Conservation (phyloP, 2,329 filamentous ascomycete genomes). For the Penicillium concentricum region DNA sequence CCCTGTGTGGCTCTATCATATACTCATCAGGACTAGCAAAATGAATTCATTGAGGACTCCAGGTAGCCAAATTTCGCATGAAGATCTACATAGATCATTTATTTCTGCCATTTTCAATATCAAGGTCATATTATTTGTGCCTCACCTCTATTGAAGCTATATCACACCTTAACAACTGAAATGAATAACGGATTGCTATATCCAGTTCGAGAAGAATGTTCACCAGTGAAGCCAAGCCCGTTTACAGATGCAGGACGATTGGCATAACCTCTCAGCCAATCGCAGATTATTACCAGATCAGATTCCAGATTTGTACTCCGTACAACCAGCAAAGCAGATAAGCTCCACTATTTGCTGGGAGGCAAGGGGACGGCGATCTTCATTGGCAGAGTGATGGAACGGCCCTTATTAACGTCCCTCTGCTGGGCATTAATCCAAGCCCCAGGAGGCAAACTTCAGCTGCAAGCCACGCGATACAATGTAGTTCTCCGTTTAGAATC, state of each 20-base stretch:
- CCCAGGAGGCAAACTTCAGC: not conserved
- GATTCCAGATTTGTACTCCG: not conserved
- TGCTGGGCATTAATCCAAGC: not conserved
- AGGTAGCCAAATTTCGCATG: not conserved
- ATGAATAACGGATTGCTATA: not conserved
- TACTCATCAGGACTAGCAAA: too few species aligned
- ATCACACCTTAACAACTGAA: not conserved
- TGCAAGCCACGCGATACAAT: not conserved
- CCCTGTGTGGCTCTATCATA: not conserved
- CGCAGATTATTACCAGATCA: not conserved
- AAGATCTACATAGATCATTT: not conserved
- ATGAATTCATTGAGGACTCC: too few species aligned
- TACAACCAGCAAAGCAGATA: not conserved
- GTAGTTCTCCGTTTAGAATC: not conserved
- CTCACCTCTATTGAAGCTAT: not conserved
- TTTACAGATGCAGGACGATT: not conserved
- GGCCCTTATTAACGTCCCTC: not conserved
- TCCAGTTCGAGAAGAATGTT: not conserved
- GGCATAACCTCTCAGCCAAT: not conserved
- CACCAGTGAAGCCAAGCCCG: not conserved
- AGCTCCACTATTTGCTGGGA: not conserved
- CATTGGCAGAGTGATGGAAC: slow-evolving; percentile 8
- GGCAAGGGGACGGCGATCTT: slow-evolving; percentile 19
- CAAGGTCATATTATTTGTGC: not conserved
- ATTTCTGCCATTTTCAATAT: not conserved